phyloP scores from a whole-genome alignment of 1,284 basidiomycete genomes.

The Violaceomyces palustris region DNA sequence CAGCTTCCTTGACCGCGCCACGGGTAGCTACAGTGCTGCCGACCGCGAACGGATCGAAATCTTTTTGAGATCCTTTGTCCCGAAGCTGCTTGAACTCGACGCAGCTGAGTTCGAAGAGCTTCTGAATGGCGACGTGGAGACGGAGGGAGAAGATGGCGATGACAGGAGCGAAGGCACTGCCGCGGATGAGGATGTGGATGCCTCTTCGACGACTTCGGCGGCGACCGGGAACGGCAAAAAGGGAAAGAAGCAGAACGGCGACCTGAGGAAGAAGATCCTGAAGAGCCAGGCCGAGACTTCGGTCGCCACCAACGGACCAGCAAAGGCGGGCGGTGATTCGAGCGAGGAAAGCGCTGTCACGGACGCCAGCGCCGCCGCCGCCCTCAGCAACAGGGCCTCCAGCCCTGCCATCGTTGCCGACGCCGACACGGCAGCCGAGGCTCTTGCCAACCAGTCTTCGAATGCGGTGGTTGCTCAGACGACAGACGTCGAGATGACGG shows the following conservation, averaged over 20 bases:
- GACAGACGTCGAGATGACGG: constrained; percentile 35
- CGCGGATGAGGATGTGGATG: constrained; percentile 52
- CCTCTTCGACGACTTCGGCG: constrained; percentile 14
- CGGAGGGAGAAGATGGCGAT: constrained; percentile 23
- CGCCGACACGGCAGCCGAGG: constrained; percentile 19
- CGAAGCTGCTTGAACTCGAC: constrained; percentile 72
- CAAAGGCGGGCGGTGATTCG: constrained; percentile 28
- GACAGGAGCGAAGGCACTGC: too few relatives aligned
- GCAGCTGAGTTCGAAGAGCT: constrained; percentile 57
- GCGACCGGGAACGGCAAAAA: too few relatives aligned
- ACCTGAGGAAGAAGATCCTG: constrained; percentile 35
- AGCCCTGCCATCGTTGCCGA: constrained; percentile 27
- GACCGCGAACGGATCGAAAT: constrained; percentile 80
- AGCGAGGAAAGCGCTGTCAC: constrained; percentile 13
- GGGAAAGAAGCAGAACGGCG: constrained; percentile 29
- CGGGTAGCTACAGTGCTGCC: constrained; percentile 63
- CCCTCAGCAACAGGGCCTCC: constrained; percentile 19
- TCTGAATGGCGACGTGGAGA: constrained; percentile 27
- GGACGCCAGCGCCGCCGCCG: constrained; percentile 16
- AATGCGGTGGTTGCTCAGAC: constrained; percentile 13
- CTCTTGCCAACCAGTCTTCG: constrained; percentile 27
- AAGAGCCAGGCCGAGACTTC: constrained; percentile 34
- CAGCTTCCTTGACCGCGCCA: constrained; percentile 75
- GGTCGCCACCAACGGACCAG: too few relatives aligned
- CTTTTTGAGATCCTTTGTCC: constrained; percentile 80